Evolutionary conservation across 441 rosid genomes (phyloP), one percentile per base, ranked within the genome.

Genomic region (Erodium trifolium): DNA sequence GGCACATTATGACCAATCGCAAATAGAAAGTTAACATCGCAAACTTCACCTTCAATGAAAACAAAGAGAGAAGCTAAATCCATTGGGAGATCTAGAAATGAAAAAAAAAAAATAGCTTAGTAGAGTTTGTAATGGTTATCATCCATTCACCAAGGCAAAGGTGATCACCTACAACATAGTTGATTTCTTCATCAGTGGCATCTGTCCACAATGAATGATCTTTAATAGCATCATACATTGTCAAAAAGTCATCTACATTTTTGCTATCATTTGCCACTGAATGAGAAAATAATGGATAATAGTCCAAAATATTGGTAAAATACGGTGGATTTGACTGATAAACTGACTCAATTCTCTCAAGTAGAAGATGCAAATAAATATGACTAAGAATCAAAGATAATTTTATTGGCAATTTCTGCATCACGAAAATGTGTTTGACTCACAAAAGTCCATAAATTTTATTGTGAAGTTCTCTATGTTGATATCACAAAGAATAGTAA

Each of bases 171-270:
- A 84, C 92, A 82, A 82, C 81, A 34, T 76, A 76, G 68, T 85
- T 81, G 34, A 82, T 78, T 66, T 82, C 84, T 19, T 80, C 78
- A 39, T 70, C 73, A 49, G 78, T 72, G 9, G 81, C 83, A 65
- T 68, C 80, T 14, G 76, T 80, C 85, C 86, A 83, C 45, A 88
- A 67, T 27, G 82, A 81, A 77, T 80, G 82, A 70, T 81, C 86
- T 34, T 34, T 34, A 34, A 34, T 34, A 34, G 5, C 37, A 34
- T 34, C 37, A 34, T 34, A 34, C 37, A 34, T 5, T 34, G 37
- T 34, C 4, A 69, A 85, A 62, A 88, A 84, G 6, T 82, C 83
- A 37, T 79, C 85, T 62, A 76, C 81, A 73, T 71, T 83, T 70
- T 87, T 82, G 43, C 82, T 80, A 73, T 84, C 82, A 68, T 66